These are phyloP conservation scores for Aspergillus tubingensis DNA, from an alignment of 2,329 filamentous ascomycete genomes.

Conservation along the genomic window DNA sequence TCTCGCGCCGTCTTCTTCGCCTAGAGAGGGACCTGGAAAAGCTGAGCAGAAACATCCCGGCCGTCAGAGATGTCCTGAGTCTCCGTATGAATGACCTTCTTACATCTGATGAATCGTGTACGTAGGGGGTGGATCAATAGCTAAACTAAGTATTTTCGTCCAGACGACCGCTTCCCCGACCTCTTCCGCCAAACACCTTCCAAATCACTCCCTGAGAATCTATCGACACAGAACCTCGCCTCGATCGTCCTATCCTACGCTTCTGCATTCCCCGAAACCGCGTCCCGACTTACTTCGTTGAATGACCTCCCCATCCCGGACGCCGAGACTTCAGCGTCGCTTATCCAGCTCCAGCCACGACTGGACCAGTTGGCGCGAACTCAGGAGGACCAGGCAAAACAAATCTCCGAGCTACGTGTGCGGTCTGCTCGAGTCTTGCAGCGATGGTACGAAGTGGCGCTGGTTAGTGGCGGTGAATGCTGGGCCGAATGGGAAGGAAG, in stretches of 20 bases:
- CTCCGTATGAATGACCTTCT: constrained; percentile 36
- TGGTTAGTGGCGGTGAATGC: constrained; percentile 67
- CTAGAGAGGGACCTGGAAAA: constrained; percentile 42
- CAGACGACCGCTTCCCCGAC: constrained; percentile 45
- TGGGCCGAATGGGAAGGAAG: constrained; percentile 73
- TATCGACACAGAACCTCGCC: constrained; percentile 40
- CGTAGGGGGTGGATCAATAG: not conserved
- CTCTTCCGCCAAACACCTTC: constrained; percentile 42
- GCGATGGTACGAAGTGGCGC: constrained; percentile 71
- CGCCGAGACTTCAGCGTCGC: constrained; percentile 42
- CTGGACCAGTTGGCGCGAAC: constrained; percentile 38
- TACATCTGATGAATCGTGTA: not conserved
- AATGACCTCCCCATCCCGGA: constrained; percentile 51
- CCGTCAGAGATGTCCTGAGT: constrained; percentile 45
- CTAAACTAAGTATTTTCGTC: constrained; percentile 8
- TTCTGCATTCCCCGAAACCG: constrained; percentile 49
- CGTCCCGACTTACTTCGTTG: constrained; percentile 50
- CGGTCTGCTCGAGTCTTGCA: constrained; percentile 56
- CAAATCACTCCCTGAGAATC: constrained; percentile 36
- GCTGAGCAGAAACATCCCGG: constrained; percentile 41
- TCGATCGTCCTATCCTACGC: constrained; percentile 50
- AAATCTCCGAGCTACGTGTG: constrained; percentile 45
- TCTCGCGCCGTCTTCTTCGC: constrained; percentile 41
- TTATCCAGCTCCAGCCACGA: constrained; percentile 47
- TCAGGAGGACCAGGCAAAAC: constrained; percentile 43